Conservation (phyloP, 805 yeast genomes). For the Yamadazyma philogaea region DNA sequence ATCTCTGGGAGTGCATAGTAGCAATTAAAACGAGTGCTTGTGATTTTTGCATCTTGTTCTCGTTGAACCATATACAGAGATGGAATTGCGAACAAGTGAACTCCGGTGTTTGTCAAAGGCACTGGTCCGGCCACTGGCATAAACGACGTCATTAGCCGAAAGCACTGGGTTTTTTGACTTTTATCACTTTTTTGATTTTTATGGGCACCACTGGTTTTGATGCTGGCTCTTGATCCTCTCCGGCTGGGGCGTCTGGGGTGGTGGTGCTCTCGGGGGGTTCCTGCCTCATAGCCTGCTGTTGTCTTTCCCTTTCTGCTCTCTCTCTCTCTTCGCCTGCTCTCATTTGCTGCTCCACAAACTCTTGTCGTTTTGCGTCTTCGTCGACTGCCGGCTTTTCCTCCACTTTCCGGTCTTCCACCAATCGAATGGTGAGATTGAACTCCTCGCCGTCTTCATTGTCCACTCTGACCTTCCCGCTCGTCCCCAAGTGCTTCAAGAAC, state of each 20-base stretch:
- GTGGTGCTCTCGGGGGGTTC: too few relatives aligned
- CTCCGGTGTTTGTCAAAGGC: too few relatives aligned
- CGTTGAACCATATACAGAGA: too few relatives aligned
- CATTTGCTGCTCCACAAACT: conserved; percentile 50
- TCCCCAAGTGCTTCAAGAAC: conserved; percentile 61
- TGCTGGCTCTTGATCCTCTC: too few relatives aligned
- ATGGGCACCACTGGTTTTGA: conserved; percentile 2
- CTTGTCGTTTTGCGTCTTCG: conserved; percentile 8
- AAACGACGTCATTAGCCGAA: too few relatives aligned
- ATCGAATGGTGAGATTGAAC: conserved; percentile 31
- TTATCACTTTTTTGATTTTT: conserved; percentile 1
- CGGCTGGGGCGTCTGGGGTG: too few relatives aligned
- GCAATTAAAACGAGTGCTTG: too few relatives aligned
- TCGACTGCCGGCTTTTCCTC: conserved; percentile 1
- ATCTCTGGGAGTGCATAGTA: too few relatives aligned
- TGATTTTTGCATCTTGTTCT: too few relatives aligned
- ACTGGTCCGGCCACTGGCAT: too few relatives aligned
- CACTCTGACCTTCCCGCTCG: conserved; percentile 54
- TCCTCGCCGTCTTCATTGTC: conserved; percentile 22
- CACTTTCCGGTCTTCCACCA: conserved; percentile 20
- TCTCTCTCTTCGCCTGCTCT: conserved; percentile 17
- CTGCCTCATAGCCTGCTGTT: too few relatives aligned
- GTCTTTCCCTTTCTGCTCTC: not conserved
- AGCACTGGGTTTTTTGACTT: conserved; percentile 3
- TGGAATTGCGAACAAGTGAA: too few relatives aligned